Percentiles rank a stretch among this genome's conserved stretches.
Evolutionary conservation across 352 stramenopile genomes (phyloP).

Genomic region (Discostella stelligera): DNA sequence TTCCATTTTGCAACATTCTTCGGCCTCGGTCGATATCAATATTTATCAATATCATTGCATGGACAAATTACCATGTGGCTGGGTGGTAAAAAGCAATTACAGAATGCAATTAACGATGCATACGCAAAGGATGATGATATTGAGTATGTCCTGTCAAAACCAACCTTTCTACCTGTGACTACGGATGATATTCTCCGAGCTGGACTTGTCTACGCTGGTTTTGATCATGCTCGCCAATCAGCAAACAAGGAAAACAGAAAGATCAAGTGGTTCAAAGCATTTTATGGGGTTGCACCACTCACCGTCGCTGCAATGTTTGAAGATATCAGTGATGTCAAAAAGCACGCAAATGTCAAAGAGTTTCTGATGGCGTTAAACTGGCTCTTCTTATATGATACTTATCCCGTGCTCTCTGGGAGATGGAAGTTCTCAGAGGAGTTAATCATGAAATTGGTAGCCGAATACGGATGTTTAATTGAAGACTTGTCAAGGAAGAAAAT

Average conservation of each 20-base stretch:
- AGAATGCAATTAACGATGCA: too few relatives aligned
- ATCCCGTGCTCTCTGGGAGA: conserved; percentile 1
- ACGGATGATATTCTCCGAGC: not conserved
- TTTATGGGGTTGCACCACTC: conserved; percentile 3
- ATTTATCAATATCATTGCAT: too few relatives aligned
- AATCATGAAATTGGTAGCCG: conserved; percentile 2
- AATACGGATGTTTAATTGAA: not conserved
- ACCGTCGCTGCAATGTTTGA: conserved; percentile 10
- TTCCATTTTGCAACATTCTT: too few relatives aligned
- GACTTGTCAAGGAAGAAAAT: conserved; percentile 1
- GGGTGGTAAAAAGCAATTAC: too few relatives aligned
- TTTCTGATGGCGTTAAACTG: not conserved
- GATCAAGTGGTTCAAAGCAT: not conserved
- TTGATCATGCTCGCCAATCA: conserved; percentile 3
- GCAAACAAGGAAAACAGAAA: conserved; percentile 1
- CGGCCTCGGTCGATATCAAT: too few relatives aligned
- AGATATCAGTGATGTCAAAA: not conserved
- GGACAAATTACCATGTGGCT: too few relatives aligned
- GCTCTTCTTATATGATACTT: too few relatives aligned
- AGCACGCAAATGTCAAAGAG: conserved; percentile 12
- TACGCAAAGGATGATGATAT: too few relatives aligned
- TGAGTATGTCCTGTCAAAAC: too few relatives aligned
- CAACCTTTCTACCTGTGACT: not conserved
- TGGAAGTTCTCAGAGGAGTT: conserved; percentile 15
- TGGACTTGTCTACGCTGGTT: conserved; percentile 15